Evolutionary conservation across 352 stramenopile species (phyloP).

Genomic region (Pythium insidiosum): DNA sequence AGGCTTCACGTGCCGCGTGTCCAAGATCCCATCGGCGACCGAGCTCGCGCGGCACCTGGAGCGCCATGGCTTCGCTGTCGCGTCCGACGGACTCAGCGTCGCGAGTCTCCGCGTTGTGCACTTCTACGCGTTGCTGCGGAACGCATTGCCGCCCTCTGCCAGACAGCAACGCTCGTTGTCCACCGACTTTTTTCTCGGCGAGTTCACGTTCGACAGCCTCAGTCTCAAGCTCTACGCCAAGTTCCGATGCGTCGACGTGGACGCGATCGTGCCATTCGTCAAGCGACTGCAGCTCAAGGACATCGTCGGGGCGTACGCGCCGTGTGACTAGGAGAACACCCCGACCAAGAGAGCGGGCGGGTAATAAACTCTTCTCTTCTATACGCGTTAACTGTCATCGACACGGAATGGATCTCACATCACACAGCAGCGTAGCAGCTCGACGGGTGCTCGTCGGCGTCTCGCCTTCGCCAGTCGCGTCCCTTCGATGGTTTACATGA

Average conservation of each 20-base stretch:
- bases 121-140: constrained; percentile 33
- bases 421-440: no score
- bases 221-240: constrained; percentile 52
- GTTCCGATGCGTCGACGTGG: constrained; percentile 45
- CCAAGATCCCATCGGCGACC: constrained; percentile 27
- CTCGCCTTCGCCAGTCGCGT: no score
- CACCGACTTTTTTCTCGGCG: constrained; percentile 37
- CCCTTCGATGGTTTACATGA: constrained; percentile 53
- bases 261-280: constrained; percentile 54
- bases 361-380: no score
- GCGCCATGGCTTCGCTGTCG: constrained; percentile 37
- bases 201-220: constrained; percentile 68
- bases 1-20: constrained; percentile 56
- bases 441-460: no score
- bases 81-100: constrained; percentile 32
- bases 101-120: constrained; percentile 35
- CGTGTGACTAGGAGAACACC: constrained; percentile 37
- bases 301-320: constrained; percentile 57
- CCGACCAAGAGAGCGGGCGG: no score
- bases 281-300: constrained; percentile 72
- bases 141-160: background rate
- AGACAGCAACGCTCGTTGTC: background rate
- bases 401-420: no score
- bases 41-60: constrained; percentile 39
- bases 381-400: no score